Base-by-base conservation (phyloP, 371 early-diverging fungal species). In the Mortierella sp. region DNA sequence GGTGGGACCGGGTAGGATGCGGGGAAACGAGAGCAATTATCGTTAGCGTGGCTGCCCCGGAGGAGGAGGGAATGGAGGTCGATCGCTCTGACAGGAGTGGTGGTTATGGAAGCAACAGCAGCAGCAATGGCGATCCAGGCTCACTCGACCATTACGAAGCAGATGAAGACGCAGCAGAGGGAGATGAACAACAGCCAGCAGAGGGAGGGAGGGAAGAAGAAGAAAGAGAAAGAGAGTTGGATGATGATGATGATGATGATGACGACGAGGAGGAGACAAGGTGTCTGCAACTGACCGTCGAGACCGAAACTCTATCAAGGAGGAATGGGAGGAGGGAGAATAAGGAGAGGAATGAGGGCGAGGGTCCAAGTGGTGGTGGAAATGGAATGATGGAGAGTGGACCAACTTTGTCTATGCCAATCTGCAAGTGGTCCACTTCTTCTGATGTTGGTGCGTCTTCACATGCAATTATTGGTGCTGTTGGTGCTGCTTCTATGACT, bases 301-400 rank as follows among this genome's bases (percentile, higher is more conserved):
- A 70, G 61, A 37, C 55, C 69, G 69, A 70, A 70, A 70, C 70
- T 58, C 45, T 58, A 70, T 44, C 44, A 26, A 70, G 5, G 29
- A 40, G 11, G 68, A 50, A 11, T 48, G 31, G 13, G 39, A 39
- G 24, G 22, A 29, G 67, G 16, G 47, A 34, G 24, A 34, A 26
- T 16, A 44, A 29, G 16, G n/a, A 24, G 44, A 8, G 16, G 26
- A 31, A 53, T 26, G 11, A 14, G 26, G 19, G 26, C 6, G 2
- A 26, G 55, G 26, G 26, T 53, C 26, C 13, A 31, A 55, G 14
- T 55, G 16, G 31, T 52, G 24, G n/a, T 4, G 31, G 31, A 31
- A 31, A 53, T 2, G 29, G 31, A 31, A 29, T 10, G 47, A 47
- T 1, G 47, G 47, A 50, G 50, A 50, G 50, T 50, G 50, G 50